Base-by-base conservation (phyloP, 2,329 filamentous ascomycete genomes). In the Sporothrix phasma region DNA sequence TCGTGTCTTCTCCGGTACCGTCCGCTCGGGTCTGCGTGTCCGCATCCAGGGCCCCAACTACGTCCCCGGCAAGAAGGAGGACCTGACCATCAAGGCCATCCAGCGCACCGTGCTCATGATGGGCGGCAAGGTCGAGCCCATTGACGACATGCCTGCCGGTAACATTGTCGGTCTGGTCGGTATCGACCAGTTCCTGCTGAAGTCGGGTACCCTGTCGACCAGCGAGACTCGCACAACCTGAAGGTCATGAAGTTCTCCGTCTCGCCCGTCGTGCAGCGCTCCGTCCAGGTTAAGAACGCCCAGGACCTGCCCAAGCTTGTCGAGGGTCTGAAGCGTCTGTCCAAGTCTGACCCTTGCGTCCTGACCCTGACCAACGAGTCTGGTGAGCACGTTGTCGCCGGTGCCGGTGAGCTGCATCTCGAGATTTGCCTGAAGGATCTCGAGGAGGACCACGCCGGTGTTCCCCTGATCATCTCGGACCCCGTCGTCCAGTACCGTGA, bases 231-330 rank as follows among this genome's bases (percentile, higher is more conserved):
- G 77, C 94, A 99, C 89, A 99, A 99, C 88, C 83, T 99, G 75
- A 97, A 97, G 89, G 94, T 99, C 82, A 99, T 99, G 94, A 97
- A 97, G 86, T 99, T 99, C 89, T 99, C 94, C 76, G 94, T 99
- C 78, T 97, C 94, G 67, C 94, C 94, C 74, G 94, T 99, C 81
- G 94, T 99, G 71, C 93, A 89, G 82, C 93, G 93, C 73, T 96
- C 94, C 79, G 94, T 99, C 75, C 91, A 97, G 82, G 93, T 97
- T 84, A 97, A 97, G 91, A 99, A 99, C 83, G 94, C 94, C 75
- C 92, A 96, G 83, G 94, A 99, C 85, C 88, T 99, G 70, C 94
- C 94, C 80, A 99, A 99, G 88, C 88, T 99, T 67, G 94, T 99
- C 74, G 94, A 99, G 85, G 94, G 94, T 91, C 92, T 99, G 71